Evolutionary conservation across 2,329 filamentous ascomycete species (phyloP).

Genomic region (Diplocarpon mali): DNA sequence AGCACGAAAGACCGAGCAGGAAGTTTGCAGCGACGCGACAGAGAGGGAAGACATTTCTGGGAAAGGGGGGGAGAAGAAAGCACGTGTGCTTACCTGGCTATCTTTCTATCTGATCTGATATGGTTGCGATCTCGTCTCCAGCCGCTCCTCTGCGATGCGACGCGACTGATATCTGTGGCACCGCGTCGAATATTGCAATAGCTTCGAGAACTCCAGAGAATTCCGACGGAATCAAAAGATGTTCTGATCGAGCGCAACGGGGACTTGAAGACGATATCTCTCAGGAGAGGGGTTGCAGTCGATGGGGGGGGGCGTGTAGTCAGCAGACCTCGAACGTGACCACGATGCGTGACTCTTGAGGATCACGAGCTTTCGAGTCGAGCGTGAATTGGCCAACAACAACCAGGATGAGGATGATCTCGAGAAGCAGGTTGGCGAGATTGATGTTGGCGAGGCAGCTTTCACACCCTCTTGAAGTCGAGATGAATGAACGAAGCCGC

Average conservation of each 20-base stretch:
- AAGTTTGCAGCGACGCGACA: slow-evolving; percentile 5
- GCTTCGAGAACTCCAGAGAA: slow-evolving; percentile 1
- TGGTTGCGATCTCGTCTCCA: neutral
- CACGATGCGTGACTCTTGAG: slow-evolving; percentile 13
- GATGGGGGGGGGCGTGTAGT: slow-evolving; percentile 5
- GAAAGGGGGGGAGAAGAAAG: neutral
- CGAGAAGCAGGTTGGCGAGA: slow-evolving; percentile 2
- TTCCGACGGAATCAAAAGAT: slow-evolving; percentile 1
- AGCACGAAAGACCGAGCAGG: slow-evolving; percentile 11
- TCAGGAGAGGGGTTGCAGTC: neutral
- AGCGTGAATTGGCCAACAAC: slow-evolving; percentile 8
- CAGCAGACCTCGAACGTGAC: slow-evolving; percentile 16
- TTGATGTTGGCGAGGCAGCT: slow-evolving; percentile 7
- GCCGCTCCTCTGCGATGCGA: slow-evolving; percentile 12
- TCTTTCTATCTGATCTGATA: slow-evolving; percentile 11
- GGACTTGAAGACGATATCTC: slow-evolving; percentile 6
- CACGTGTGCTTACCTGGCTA: slow-evolving; percentile 16
- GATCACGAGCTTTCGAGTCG: slow-evolving; percentile 17
- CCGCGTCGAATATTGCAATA: slow-evolving; percentile 6
- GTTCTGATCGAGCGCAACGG: slow-evolving; percentile 3
- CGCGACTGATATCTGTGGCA: slow-evolving; percentile 8
- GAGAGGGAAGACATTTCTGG: slow-evolving; percentile 2
- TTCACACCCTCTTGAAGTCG: slow-evolving; percentile 12
- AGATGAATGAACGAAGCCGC: neutral
- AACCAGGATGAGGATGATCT: slow-evolving; percentile 3